phyloP scores from a whole-genome alignment of 257 asterid genomes.

The Coffea eugenioides region DNA sequence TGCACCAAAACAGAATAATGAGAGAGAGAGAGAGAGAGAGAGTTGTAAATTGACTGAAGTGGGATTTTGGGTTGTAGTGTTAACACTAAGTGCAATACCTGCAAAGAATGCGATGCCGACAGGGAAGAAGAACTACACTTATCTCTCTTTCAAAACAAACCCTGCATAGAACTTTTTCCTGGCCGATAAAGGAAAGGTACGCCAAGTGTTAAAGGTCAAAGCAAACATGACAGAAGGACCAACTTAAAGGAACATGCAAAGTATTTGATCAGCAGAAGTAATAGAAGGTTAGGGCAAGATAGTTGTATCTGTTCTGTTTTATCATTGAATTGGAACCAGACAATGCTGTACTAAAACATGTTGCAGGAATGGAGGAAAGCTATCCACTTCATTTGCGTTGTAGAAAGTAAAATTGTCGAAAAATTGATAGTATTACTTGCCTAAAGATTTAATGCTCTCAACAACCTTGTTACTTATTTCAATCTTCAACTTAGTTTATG shows the following conservation, averaged over 20 bases:
- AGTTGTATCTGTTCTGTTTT: background rate
- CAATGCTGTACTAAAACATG: background rate
- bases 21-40: background rate
- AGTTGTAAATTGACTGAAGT: background rate
- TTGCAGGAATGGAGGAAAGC: background rate
- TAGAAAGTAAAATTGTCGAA: background rate
- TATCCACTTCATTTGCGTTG: background rate
- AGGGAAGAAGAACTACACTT: conserved; percentile 87
- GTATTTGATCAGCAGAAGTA: background rate
- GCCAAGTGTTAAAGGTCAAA: background rate
- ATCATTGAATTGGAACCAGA: background rate
- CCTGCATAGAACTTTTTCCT: conserved; percentile 95
- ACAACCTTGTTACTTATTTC: background rate
- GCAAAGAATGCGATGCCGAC: conserved; percentile 95
- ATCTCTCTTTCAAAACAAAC: conserved; percentile 96
- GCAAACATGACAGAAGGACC: background rate
- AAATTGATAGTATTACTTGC: background rate
- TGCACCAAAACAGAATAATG: conserved; percentile 33
- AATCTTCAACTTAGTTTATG: background rate
- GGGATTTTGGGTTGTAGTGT: background rate
- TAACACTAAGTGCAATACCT: conserved; percentile 42
- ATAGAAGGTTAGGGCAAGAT: background rate
- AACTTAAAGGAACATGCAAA: background rate
- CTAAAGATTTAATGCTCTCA: conserved; percentile 1
- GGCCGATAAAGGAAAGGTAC: conserved; percentile 19